These are phyloP conservation scores for Chaetothyriales sp. DNA, from an alignment of 2,329 filamentous ascomycete species.

Conservation along the genomic window DNA sequence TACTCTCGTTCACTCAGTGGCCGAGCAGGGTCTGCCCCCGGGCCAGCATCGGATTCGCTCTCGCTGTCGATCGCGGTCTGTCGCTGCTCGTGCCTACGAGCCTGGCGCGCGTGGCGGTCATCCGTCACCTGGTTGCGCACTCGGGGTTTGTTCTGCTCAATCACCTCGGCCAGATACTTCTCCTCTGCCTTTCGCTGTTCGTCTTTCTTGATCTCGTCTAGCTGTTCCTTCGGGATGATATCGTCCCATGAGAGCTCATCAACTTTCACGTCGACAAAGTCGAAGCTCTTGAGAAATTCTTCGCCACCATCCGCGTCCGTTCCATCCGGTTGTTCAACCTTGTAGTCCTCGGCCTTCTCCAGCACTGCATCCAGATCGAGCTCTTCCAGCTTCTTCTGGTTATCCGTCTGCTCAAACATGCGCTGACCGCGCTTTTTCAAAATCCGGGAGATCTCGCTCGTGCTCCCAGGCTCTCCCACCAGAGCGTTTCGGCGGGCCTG, in stretches of 20 bases:
- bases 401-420: constrained; percentile 95
- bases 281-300: constrained; percentile 76
- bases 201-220: constrained; percentile 76
- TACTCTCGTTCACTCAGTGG: constrained; percentile 85
- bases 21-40: constrained; percentile 64
- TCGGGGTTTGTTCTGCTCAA: constrained; percentile 73
- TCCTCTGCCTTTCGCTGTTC: constrained; percentile 75
- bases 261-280: constrained; percentile 95
- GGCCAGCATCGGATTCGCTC: constrained; percentile 51
- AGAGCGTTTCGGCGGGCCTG: constrained; percentile 47
- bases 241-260: constrained; percentile 91
- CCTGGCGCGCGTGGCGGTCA: constrained; percentile 48
- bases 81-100: constrained; percentile 51
- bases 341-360: constrained; percentile 91
- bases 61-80: constrained; percentile 54
- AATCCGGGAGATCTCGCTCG: constrained; percentile 89
- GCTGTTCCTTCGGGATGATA: constrained; percentile 86
- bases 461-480: constrained; percentile 66
- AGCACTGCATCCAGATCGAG: constrained; percentile 95
- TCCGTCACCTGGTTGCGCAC: constrained; percentile 44
- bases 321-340: constrained; percentile 86
- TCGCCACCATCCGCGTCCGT: constrained; percentile 93
- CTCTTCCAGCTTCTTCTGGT: constrained; percentile 91
- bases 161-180: constrained; percentile 63
- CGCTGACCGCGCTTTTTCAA: constrained; percentile 96